Evolutionary conservation across 2,329 filamentous ascomycete genomes (phyloP).

Genomic region (Sordariomycetes sp.): DNA sequence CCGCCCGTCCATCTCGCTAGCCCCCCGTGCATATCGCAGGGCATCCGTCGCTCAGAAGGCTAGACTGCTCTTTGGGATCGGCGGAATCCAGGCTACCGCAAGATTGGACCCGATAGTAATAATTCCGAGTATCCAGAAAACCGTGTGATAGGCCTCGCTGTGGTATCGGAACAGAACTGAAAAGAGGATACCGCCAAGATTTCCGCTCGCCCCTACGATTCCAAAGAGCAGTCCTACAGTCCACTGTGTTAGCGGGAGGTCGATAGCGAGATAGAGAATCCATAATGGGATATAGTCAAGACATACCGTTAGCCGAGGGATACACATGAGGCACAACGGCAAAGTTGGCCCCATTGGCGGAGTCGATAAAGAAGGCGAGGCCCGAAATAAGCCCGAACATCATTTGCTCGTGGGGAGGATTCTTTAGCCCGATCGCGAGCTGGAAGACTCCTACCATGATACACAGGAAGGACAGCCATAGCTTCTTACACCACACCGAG

Average conservation of each 20-base stretch:
- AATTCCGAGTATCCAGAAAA: constrained; percentile 73
- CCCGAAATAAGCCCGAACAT: constrained; percentile 71
- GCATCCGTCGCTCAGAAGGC: too few species aligned
- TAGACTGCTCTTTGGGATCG: constrained; percentile 36
- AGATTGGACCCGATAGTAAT: constrained; percentile 64
- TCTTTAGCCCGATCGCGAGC: constrained; percentile 51
- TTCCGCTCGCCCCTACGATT: constrained; percentile 68
- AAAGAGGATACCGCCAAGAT: constrained; percentile 77
- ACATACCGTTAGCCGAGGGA: constrained; percentile 62
- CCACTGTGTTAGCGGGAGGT: background rate
- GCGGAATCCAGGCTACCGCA: constrained; percentile 43
- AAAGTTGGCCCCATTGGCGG: constrained; percentile 79
- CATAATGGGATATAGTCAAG: constrained; percentile 51
- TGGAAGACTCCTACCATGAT: constrained; percentile 47
- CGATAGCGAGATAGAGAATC: constrained; percentile 20
- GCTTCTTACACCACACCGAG: constrained; percentile 23
- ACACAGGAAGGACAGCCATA: constrained; percentile 50
- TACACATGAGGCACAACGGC: constrained; percentile 80
- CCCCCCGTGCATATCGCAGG: too few species aligned
- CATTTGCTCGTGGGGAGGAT: constrained; percentile 49
- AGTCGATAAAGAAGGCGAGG: constrained; percentile 74
- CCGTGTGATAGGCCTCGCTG: constrained; percentile 54
- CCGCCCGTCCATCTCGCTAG: too few species aligned
- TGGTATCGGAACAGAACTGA: constrained; percentile 72
- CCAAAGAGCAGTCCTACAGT: constrained; percentile 48